Conservation (phyloP, 106 monocot species). For the Cymbidium sinense region DNA sequence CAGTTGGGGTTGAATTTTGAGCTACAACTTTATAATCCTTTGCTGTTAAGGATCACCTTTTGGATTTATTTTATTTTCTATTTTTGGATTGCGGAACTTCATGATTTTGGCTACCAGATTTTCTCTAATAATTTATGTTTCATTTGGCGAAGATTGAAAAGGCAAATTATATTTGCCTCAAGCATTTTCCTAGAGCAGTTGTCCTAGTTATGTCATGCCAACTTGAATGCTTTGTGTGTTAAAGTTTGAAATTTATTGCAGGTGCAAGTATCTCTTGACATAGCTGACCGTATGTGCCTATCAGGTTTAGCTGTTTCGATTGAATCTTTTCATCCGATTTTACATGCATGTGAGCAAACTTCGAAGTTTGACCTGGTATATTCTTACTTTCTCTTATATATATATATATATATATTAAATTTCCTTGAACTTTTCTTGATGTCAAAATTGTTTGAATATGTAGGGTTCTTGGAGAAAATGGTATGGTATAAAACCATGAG, state of each 20-base stretch:
- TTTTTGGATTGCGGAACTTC: not conserved
- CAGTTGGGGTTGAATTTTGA: not conserved
- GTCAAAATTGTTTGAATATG: not conserved
- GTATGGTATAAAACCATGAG: no score
- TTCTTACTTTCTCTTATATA: not conserved
- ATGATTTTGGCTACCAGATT: not conserved
- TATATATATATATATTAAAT: not conserved
- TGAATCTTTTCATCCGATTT: slow-evolving; percentile 43
- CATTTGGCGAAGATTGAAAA: not conserved
- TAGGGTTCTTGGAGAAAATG: not conserved
- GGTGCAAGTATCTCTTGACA: slow-evolving; percentile 47
- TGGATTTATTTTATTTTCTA: not conserved
- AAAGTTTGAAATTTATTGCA: slow-evolving; percentile 19
- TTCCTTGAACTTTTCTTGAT: not conserved
- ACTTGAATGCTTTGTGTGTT: not conserved
- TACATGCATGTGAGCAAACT: slow-evolving; percentile 48
- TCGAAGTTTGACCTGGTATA: slow-evolving; percentile 72
- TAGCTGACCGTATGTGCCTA: slow-evolving; percentile 48
- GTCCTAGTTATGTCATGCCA: not conserved
- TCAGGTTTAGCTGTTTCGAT: slow-evolving; percentile 35
- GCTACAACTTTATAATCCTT: not conserved
- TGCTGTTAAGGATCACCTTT: not conserved
- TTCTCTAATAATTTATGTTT: not conserved
- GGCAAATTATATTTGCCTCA: not conserved
- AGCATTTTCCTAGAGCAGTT: not conserved